Evolutionary conservation across 768 basidiomycete genomes (phyloP).

Genomic region (Amanita muscaria): DNA sequence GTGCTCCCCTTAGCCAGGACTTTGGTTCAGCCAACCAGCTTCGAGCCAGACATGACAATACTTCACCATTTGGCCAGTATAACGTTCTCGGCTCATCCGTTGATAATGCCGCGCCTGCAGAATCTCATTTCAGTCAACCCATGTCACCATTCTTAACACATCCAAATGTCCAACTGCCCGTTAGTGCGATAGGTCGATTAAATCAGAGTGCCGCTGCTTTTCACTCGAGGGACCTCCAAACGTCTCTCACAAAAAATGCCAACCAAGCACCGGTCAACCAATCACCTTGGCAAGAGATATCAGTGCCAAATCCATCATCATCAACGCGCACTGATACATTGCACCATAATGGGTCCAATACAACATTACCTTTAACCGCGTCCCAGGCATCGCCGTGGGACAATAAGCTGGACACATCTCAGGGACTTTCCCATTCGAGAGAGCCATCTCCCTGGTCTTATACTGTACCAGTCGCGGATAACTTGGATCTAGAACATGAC

Average conservation of each 20-base stretch:
- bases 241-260: not conserved
- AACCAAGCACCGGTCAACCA: slow-evolving; percentile 12
- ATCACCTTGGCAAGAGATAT: slow-evolving; percentile 29
- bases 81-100: not conserved
- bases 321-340: slow-evolving; percentile 27
- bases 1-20: slow-evolving; percentile 1
- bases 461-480: slow-evolving; percentile 35
- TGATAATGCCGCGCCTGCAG: not conserved
- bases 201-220: no score
- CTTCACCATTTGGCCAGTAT: slow-evolving; percentile 1
- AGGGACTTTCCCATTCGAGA: slow-evolving; percentile 19
- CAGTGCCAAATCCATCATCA: slow-evolving; percentile 18
- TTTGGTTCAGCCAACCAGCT: slow-evolving; percentile 2
- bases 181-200: not conserved
- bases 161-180: not conserved
- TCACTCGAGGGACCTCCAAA: no score
- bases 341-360: slow-evolving; percentile 29
- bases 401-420: slow-evolving; percentile 18
- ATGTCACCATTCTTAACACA: not conserved
- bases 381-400: slow-evolving; percentile 31
- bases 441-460: slow-evolving; percentile 56
- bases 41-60: not conserved
- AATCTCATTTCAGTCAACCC: not conserved
- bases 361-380: slow-evolving; percentile 14
- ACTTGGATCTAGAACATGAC: slow-evolving; percentile 32